These are phyloP conservation scores for Knoxia roxburghii DNA, from an alignment of 257 asterid genomes.

Conservation along the genomic window DNA sequence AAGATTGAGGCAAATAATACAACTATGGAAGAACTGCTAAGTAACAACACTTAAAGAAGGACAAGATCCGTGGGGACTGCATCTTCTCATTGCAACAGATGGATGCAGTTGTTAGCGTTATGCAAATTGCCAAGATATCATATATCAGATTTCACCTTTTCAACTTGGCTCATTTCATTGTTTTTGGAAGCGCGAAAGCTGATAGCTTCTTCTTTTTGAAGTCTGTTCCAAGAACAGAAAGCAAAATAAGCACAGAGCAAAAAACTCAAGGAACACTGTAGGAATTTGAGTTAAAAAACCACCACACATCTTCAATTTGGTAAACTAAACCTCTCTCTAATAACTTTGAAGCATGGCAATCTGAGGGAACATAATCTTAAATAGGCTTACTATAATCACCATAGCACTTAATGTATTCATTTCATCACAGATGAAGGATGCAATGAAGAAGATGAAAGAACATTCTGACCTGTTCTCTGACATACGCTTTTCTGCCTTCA, in stretches of 20 bases:
- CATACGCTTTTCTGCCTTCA: slow-evolving; percentile 69
- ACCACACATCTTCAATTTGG: background rate
- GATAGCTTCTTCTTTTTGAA: slow-evolving; percentile 84
- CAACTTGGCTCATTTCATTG: slow-evolving; percentile 55
- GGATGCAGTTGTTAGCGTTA: background rate
- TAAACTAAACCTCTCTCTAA: background rate
- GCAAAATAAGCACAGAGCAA: slow-evolving; percentile 9
- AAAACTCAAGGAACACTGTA: background rate
- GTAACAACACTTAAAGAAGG: background rate
- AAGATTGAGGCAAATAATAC: background rate
- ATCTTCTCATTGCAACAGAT: background rate
- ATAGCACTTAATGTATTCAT: background rate
- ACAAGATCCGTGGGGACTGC: background rate
- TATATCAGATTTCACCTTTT: slow-evolving; percentile 49
- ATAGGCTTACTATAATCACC: background rate
- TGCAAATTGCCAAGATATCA: background rate
- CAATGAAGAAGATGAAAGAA: slow-evolving; percentile 17
- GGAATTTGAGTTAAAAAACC: background rate
- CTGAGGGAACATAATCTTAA: background rate
- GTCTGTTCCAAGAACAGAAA: slow-evolving; percentile 38
- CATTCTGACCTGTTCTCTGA: slow-evolving; percentile 62
- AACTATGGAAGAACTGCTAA: background rate
- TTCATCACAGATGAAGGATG: background rate
- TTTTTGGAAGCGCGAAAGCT: slow-evolving; percentile 59
- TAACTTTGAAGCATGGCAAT: background rate